These are phyloP conservation scores for Thinopyrum elongatum DNA, from an alignment of 176 grass and related monocot genomes.

Conservation along the genomic window DNA sequence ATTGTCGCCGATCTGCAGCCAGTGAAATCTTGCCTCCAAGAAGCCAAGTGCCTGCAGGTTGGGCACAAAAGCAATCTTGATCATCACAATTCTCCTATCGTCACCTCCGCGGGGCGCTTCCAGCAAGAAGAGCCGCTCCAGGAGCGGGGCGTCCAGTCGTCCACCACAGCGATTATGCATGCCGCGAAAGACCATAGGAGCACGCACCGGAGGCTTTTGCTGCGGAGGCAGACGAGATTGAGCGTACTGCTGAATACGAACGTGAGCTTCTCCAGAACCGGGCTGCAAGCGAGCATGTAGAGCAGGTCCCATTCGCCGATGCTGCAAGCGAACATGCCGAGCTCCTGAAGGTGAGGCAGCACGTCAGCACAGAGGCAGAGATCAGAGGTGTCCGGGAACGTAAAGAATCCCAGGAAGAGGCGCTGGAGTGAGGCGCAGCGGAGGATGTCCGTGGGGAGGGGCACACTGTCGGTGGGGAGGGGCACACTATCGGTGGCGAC, in stretches of 20 bases:
- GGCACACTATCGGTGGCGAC: too few relatives aligned
- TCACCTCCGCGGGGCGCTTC: background rate
- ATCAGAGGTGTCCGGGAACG: background rate
- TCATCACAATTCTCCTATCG: too few relatives aligned
- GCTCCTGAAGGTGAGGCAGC: background rate
- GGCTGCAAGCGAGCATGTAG: background rate
- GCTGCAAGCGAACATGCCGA: background rate
- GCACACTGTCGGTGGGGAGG: too few relatives aligned
- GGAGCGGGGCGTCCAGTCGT: background rate
- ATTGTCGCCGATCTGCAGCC: background rate
- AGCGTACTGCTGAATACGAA: background rate
- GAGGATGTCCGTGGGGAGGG: background rate
- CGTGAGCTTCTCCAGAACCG: conserved; percentile 10
- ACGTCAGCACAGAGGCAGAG: background rate
- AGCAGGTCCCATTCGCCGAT: background rate
- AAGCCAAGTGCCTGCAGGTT: conserved; percentile 2
- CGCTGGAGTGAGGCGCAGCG: background rate
- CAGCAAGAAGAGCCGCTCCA: conserved; percentile 7
- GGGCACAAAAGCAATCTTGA: background rate
- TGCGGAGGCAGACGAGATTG: background rate
- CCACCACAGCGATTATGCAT: background rate
- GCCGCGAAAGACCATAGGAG: background rate
- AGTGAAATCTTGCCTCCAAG: background rate
- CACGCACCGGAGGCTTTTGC: conserved; percentile 15
- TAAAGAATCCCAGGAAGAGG: background rate